Conservation (phyloP, 495 filamentous ascomycete species). For the Cercophora samala region DNA sequence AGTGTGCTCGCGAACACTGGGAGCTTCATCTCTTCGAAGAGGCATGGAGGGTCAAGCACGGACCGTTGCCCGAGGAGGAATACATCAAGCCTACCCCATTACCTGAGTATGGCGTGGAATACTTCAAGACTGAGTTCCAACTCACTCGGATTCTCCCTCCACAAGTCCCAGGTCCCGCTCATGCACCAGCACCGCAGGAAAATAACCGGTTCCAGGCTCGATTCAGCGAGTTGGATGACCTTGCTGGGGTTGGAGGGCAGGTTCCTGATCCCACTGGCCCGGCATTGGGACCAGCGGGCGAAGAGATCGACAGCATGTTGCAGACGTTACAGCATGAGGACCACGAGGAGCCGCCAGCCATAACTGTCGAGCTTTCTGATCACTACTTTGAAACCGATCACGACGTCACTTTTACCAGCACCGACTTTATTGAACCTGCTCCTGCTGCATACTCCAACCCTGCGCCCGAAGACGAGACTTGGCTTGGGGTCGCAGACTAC, state of each 20-base stretch:
- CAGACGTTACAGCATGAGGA: background rate
- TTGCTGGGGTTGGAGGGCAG: background rate
- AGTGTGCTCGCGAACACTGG: slow-evolving; percentile 16
- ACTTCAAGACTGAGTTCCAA: background rate
- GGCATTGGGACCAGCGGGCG: background rate
- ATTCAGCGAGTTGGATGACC: background rate
- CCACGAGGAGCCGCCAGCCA: background rate
- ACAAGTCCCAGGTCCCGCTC: background rate
- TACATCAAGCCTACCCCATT: background rate
- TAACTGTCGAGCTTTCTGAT: background rate
- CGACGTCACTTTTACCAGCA: background rate
- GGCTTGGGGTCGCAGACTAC: background rate
- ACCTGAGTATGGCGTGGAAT: background rate
- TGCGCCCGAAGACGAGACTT: background rate
- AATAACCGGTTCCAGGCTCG: background rate
- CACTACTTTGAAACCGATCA: background rate
- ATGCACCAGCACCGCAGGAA: too few species aligned
- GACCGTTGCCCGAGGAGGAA: background rate
- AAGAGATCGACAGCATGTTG: background rate
- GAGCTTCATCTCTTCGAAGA: slow-evolving; percentile 13
- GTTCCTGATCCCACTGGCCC: background rate
- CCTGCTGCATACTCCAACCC: background rate
- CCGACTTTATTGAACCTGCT: background rate
- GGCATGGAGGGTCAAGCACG: slow-evolving; percentile 12
- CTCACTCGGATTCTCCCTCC: background rate